phyloP scores from a whole-genome alignment of 495 filamentous ascomycete species.

The Hypoxylon fuscum region DNA sequence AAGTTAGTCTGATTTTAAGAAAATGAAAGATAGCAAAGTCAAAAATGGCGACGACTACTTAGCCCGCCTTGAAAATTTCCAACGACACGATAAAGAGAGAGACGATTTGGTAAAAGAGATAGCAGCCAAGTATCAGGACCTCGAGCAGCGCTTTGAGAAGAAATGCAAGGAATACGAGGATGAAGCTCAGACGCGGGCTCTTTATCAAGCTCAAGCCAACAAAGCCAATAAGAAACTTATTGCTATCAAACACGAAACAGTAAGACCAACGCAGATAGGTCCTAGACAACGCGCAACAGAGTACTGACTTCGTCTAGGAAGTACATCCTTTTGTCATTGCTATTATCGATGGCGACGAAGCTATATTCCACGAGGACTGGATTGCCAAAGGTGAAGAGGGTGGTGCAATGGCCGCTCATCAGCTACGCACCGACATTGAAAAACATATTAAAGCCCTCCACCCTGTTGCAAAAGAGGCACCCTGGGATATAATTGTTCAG shows the following conservation, averaged over 20 bases:
- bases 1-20: too few relatives aligned
- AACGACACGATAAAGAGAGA: conserved; percentile 23
- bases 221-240: conserved; percentile 17
- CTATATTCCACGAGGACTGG: conserved; percentile 67
- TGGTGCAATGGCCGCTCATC: conserved; percentile 63
- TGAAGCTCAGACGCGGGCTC: conserved; percentile 20
- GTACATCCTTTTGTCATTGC: conserved; percentile 67
- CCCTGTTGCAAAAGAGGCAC: conserved; percentile 44
- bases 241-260: conserved; percentile 26
- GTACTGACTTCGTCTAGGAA: conserved; percentile 20
- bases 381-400: conserved; percentile 63
- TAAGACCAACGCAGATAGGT: conserved; percentile 1
- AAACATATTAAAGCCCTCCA: conserved; percentile 55
- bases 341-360: conserved; percentile 70
- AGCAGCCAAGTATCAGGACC: conserved; percentile 18
- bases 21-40: conserved; percentile 16
- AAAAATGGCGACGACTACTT: conserved; percentile 16
- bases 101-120: conserved; percentile 32
- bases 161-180: conserved; percentile 28
- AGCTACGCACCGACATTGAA: conserved; percentile 61
- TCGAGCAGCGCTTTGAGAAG: conserved; percentile 25
- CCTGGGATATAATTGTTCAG: conserved; percentile 68
- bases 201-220: conserved; percentile 30
- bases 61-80: conserved; percentile 25
- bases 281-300: background rate